phyloP scores from a whole-genome alignment of 2,329 filamentous ascomycete species.

The Blastomyces percursus region DNA sequence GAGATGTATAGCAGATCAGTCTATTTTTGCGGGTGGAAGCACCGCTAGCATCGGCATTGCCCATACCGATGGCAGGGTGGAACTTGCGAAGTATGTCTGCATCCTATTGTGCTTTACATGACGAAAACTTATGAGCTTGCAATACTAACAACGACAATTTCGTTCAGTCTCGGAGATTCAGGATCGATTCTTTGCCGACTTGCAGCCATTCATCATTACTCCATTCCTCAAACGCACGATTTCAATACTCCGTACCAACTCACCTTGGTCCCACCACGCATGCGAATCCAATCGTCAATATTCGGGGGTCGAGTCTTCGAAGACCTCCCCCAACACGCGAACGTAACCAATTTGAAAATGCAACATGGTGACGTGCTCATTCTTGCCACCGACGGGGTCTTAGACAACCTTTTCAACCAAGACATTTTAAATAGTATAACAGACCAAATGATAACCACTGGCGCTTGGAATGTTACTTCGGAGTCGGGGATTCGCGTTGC shows the following conservation, averaged over 20 bases:
- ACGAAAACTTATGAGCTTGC: not conserved
- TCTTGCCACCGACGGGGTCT: conserved; percentile 87
- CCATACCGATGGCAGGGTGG: conserved; percentile 59
- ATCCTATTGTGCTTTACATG: not conserved
- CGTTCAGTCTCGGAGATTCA: conserved; percentile 65
- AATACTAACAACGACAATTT: conserved; percentile 1
- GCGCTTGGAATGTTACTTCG: conserved; percentile 59
- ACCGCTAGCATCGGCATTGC: conserved; percentile 84
- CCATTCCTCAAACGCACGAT: conserved; percentile 80
- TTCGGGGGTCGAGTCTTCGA: conserved; percentile 75
- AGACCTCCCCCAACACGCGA: conserved; percentile 75
- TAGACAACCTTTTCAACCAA: conserved; percentile 89
- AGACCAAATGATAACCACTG: conserved; percentile 58
- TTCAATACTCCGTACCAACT: conserved; percentile 98
- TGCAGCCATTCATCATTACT: conserved; percentile 74
- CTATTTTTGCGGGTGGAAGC: conserved; percentile 72
- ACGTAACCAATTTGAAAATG: conserved; percentile 62
- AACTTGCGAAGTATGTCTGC: conserved; percentile 62
- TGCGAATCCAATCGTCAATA: conserved; percentile 66
- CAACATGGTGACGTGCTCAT: conserved; percentile 89
- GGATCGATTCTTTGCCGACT: conserved; percentile 80
- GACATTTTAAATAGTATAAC: conserved; percentile 76
- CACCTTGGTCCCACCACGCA: conserved; percentile 69
- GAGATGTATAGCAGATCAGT: conserved; percentile 60
- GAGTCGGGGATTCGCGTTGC: conserved; percentile 53